These are phyloP conservation scores for Trametes sp. DNA, from an alignment of 1,284 basidiomycete species.

Conservation along the genomic window DNA sequence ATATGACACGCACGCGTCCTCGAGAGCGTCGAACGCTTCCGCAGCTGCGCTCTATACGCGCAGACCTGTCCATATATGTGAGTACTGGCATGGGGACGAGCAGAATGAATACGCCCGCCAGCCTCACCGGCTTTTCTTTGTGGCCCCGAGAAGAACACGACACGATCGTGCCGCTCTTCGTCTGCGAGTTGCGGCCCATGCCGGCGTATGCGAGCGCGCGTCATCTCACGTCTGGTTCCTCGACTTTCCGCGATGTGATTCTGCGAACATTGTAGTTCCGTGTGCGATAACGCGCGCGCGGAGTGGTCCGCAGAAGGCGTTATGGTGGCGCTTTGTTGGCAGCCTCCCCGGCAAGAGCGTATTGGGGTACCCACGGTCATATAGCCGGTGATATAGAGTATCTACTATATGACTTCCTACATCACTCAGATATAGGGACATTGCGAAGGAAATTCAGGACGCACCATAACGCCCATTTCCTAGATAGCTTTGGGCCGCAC, in stretches of 20 bases:
- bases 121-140: background rate
- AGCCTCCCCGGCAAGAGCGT: too few species aligned
- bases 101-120: background rate
- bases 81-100: slow-evolving; percentile 3
- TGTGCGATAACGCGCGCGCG: background rate
- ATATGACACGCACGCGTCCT: background rate
- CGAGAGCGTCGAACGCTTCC: background rate
- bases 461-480: too few species aligned
- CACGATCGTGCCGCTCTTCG: background rate
- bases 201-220: too few species aligned
- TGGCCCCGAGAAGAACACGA: background rate
- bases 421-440: too few species aligned
- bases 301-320: too few species aligned
- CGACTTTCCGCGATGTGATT: background rate
- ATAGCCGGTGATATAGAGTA: too few species aligned
- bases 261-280: background rate
- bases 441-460: too few species aligned
- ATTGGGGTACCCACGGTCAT: too few species aligned
- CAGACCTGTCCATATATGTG: background rate
- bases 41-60: background rate
- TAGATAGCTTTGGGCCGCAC: too few species aligned
- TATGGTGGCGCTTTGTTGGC: too few species aligned
- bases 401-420: too few species aligned
- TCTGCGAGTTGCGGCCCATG: background rate
- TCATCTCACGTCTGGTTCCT: too few species aligned